Evolutionary conservation across 2,329 filamentous ascomycete genomes (phyloP), one percentile per base, ranked within the genome.

Genomic region (Alternaria hordeiaustralica): DNA sequence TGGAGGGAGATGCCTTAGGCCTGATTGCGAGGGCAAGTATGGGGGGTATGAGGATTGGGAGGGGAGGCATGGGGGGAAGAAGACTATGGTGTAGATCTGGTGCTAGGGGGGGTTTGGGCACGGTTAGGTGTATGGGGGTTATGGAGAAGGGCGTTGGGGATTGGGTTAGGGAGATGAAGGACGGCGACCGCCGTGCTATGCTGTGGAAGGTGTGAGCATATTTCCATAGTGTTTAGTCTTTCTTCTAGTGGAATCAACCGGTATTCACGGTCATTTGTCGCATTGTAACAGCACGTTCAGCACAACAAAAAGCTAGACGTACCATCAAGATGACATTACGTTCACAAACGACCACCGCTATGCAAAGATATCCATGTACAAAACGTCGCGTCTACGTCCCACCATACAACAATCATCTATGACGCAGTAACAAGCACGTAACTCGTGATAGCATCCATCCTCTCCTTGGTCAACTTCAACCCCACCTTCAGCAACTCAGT

Each of bases 391-490:
- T 41, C 36, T 18, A 41, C 0, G 11, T 1, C n/a, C 36, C n/a
- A 41, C 8, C 9, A n/a, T 2, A n/a, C 13, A 36, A 4, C 6
- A 36, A 10, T 18, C 36, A n/a, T 25, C 51, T 68, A 70, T 18
- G 75, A 77, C 23, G 77, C 75, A 56, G 75, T 77, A 23, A 79
- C 76, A 66, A 79, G 76, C 41, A 79, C 76, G 65, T 78, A 79
- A 60, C 76, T 78, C 13, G 88, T 90, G 66, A 90, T 88, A 58
- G 87, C 86, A 74, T 88, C 87, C 93, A 98, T 97, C 70, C 96
- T 87, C 86, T 99, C 96, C 60, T 91, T 96, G 45, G 95, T 98
- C 78, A 99, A 81, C 84, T 97, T 97, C 77, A 99, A 80, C n/a
- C 92, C 92, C 55, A 98, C 89, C 73, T 89, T 90, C 78, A 99